These are phyloP conservation scores for Malassezia obtusa DNA, from an alignment of 1,284 basidiomycete species.

Conservation along the genomic window DNA sequence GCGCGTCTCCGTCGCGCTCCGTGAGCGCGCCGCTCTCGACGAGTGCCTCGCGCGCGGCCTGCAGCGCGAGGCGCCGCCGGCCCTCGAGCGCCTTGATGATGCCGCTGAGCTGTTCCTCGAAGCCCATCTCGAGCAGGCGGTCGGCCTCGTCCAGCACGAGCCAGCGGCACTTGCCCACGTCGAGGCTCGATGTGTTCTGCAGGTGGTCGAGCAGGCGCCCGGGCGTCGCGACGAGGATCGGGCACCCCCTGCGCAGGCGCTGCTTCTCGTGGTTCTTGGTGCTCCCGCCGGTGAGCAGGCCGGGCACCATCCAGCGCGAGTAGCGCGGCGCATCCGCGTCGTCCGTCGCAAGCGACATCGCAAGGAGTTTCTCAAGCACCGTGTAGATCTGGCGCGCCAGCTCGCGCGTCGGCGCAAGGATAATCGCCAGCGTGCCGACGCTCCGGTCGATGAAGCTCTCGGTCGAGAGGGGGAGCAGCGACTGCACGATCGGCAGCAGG, in stretches of 20 bases:
- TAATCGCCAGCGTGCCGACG: constrained; percentile 82
- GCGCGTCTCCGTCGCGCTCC: constrained; percentile 18
- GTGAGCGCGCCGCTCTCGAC: constrained; percentile 13
- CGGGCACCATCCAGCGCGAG: constrained; percentile 79
- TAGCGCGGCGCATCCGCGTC: constrained; percentile 50
- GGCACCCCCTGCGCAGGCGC: constrained; percentile 61
- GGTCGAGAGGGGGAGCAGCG: constrained; percentile 76
- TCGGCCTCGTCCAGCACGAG: constrained; percentile 95
- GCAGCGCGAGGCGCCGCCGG: constrained; percentile 28
- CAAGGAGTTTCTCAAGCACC: constrained; percentile 58
- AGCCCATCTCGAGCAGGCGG: constrained; percentile 61
- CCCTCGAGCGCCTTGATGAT: constrained; percentile 57
- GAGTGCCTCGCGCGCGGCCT: constrained; percentile 56
- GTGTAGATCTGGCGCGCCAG: constrained; percentile 84
- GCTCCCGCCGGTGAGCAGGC: constrained; percentile 68
- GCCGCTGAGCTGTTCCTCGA: constrained; percentile 55
- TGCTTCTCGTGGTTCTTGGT: constrained; percentile 67
- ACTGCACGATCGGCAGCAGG: constrained; percentile 87
- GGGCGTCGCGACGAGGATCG: constrained; percentile 63
- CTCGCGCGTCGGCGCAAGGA: constrained; percentile 89
- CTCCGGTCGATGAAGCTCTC: constrained; percentile 60
- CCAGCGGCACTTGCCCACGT: constrained; percentile 87
- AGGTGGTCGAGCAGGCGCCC: constrained; percentile 66
- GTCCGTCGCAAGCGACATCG: constrained; percentile 59
- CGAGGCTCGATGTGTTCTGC: constrained; percentile 75